Conservation (phyloP, 2,329 filamentous ascomycete species). For the Venturia pyrina region DNA sequence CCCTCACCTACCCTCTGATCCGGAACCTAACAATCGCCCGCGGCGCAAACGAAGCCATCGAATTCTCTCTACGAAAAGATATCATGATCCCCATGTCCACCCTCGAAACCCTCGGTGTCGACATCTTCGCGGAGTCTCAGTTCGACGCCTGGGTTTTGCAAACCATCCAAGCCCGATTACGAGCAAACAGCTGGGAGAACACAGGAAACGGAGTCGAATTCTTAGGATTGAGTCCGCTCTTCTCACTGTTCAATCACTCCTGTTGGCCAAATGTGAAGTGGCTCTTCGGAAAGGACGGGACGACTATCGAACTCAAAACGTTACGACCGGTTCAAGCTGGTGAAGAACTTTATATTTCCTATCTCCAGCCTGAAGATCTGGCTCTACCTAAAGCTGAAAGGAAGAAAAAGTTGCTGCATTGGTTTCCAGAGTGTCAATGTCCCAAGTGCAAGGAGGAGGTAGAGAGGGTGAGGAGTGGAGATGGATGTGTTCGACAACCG, state of each 20-base stretch:
- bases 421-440: neutral
- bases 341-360: neutral
- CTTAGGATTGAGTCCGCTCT: neutral
- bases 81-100: neutral
- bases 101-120: neutral
- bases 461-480: neutral
- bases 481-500: neutral
- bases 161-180: neutral
- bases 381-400: neutral
- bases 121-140: neutral
- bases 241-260: neutral
- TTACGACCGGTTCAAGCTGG: neutral
- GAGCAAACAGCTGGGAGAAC: neutral
- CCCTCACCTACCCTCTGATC: neutral
- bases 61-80: neutral
- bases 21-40: neutral
- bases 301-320: neutral
- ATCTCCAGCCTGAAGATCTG: neutral
- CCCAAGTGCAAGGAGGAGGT: neutral
- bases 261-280: neutral
- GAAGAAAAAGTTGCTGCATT: neutral
- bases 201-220: neutral
- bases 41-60: neutral
- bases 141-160: slow-evolving; percentile 5
- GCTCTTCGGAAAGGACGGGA: neutral